Conservation (phyloP, 2,329 filamentous ascomycete species). For the Thielaviopsis populi region DNA sequence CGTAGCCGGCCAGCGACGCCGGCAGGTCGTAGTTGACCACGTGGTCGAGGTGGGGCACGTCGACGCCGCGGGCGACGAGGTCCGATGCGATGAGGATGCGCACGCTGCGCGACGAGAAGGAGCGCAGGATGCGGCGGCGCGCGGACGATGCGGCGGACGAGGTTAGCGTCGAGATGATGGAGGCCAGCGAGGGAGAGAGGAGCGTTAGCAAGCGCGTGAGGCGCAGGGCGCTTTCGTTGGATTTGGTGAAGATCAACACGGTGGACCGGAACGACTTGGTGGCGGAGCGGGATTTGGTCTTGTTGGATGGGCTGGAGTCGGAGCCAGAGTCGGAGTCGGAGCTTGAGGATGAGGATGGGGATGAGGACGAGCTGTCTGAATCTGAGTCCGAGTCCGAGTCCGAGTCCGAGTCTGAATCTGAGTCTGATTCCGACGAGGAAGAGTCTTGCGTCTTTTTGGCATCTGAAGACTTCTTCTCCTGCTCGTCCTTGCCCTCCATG, state of each 20-base stretch:
- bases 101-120: slow-evolving; percentile 53
- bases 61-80: slow-evolving; percentile 80
- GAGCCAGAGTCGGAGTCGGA: slow-evolving; percentile 19
- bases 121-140: slow-evolving; percentile 50
- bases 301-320: slow-evolving; percentile 21
- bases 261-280: slow-evolving; percentile 25
- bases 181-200: slow-evolving; percentile 43
- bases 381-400: slow-evolving; percentile 19
- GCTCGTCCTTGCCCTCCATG: neutral
- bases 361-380: slow-evolving; percentile 22
- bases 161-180: slow-evolving; percentile 53
- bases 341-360: slow-evolving; percentile 23
- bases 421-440: neutral
- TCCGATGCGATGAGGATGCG: slow-evolving; percentile 80
- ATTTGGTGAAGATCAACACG: slow-evolving; percentile 76
- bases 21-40: slow-evolving; percentile 93
- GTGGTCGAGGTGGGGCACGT: slow-evolving; percentile 62
- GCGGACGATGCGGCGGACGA: slow-evolving; percentile 61
- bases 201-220: slow-evolving; percentile 64
- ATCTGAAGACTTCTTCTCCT: slow-evolving; percentile 29
- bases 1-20: slow-evolving; percentile 62
- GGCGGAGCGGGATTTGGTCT: slow-evolving; percentile 17
- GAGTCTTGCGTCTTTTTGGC: slow-evolving; percentile 23
- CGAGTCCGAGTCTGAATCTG: neutral
- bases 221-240: slow-evolving; percentile 75